Percentiles rank a stretch among this genome's conserved stretches.
These are phyloP conservation scores for Picea glauca DNA, from an alignment of 75 land plant species.

Conservation along the genomic window DNA sequence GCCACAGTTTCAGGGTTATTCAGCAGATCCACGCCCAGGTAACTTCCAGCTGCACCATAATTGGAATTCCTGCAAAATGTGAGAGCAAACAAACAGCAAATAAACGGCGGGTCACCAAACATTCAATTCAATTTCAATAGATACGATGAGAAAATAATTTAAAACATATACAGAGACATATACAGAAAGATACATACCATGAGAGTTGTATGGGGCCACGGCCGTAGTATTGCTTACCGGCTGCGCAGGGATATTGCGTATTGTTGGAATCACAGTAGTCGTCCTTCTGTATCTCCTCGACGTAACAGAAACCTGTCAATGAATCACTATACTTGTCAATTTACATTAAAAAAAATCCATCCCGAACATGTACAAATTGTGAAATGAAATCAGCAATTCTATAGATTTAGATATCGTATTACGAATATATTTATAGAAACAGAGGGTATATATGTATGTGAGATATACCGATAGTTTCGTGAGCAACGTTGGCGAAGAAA, in stretches of 20 bases:
- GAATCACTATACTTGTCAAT: neutral
- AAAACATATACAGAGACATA: too few species aligned
- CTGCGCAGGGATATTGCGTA: neutral
- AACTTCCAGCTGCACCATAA: neutral
- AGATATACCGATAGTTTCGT: constrained; percentile 53
- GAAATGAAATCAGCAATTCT: too few species aligned
- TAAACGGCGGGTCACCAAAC: too few species aligned
- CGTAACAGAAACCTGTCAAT: neutral
- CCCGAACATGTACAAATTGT: too few species aligned
- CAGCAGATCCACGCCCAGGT: neutral
- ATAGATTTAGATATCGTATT: too few species aligned
- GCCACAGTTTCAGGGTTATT: neutral
- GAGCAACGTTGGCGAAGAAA: constrained; percentile 52
- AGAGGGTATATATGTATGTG: neutral
- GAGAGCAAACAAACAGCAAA: too few species aligned
- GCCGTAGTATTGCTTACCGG: neutral
- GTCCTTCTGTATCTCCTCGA: neutral
- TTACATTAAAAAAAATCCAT: too few species aligned
- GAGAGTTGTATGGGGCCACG: too few species aligned
- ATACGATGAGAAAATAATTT: too few species aligned
- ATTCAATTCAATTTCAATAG: too few species aligned
- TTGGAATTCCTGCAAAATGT: neutral
- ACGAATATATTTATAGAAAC: too few species aligned
- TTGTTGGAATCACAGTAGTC: neutral
- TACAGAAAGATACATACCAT: too few species aligned